These are phyloP conservation scores for Boeremia exigua DNA, from an alignment of 2,329 filamentous ascomycete species.

Conservation along the genomic window DNA sequence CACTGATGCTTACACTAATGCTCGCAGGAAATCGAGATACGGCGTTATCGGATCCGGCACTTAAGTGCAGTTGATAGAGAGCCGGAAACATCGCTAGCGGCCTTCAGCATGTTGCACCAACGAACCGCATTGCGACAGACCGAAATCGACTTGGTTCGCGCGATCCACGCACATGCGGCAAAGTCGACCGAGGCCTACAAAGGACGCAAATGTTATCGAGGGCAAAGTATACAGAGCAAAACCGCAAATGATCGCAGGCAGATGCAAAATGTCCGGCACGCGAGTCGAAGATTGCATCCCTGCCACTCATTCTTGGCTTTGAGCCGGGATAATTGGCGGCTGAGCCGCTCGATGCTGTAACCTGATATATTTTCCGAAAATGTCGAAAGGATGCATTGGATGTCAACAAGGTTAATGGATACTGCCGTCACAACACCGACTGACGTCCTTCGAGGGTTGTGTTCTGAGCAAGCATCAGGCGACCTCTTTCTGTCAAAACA, in stretches of 20 bases:
- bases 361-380: slow-evolving; percentile 1
- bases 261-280: background rate
- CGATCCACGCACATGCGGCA: slow-evolving; percentile 6
- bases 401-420: background rate
- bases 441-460: background rate
- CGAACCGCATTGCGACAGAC: slow-evolving; percentile 1
- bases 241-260: background rate
- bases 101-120: background rate
- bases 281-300: background rate
- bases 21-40: too few species aligned
- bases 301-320: slow-evolving; percentile 1
- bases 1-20: background rate
- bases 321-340: background rate
- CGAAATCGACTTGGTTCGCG: background rate
- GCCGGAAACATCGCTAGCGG: background rate
- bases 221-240: background rate
- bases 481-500: slow-evolving; percentile 30
- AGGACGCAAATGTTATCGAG: slow-evolving; percentile 3
- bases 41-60: background rate
- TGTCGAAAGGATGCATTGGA: slow-evolving; percentile 9
- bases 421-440: background rate
- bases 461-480: slow-evolving; percentile 14
- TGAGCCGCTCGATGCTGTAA: slow-evolving; percentile 1
- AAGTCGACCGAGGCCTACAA: background rate
- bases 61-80: background rate